phyloP scores from a whole-genome alignment of 352 stramenopile species.

The Globisporangium heterothallicum region DNA sequence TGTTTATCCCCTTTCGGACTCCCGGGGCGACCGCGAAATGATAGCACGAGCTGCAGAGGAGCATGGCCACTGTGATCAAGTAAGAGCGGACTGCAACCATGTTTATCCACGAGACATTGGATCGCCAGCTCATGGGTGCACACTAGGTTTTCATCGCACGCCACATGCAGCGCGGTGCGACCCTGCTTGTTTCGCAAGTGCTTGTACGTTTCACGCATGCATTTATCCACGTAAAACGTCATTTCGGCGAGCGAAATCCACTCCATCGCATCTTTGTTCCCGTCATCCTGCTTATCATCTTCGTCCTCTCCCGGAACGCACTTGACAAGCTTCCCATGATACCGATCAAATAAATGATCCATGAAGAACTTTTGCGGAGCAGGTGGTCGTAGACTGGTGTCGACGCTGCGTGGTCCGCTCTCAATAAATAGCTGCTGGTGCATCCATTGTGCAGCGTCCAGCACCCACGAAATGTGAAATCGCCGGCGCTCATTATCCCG shows the following conservation, averaged over 20 bases:
- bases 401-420: background rate
- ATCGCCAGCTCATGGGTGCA: slow-evolving; percentile 73
- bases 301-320: slow-evolving; percentile 19
- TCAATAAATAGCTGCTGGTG: slow-evolving; percentile 28
- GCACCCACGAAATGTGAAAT: slow-evolving; percentile 60
- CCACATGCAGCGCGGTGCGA: slow-evolving; percentile 57
- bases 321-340: slow-evolving; percentile 30
- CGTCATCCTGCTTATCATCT: slow-evolving; percentile 15
- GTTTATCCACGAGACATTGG: slow-evolving; percentile 37
- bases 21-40: slow-evolving; percentile 46
- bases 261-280: slow-evolving; percentile 32
- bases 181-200: slow-evolving; percentile 61
- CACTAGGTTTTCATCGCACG: slow-evolving; percentile 78
- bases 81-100: slow-evolving; percentile 51
- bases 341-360: slow-evolving; percentile 39
- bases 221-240: slow-evolving; percentile 59
- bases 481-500: slow-evolving; percentile 55
- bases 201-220: slow-evolving; percentile 57
- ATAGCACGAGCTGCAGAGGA: slow-evolving; percentile 42
- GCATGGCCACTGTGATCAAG: slow-evolving; percentile 36
- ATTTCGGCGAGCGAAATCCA: slow-evolving; percentile 45
- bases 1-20: slow-evolving; percentile 40
- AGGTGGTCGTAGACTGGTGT: slow-evolving; percentile 12
- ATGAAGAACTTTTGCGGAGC: slow-evolving; percentile 33
- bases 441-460: slow-evolving; percentile 43